Base-by-base conservation (phyloP, 2,329 filamentous ascomycete genomes). In the Sclerotiophoma versabilis region DNA sequence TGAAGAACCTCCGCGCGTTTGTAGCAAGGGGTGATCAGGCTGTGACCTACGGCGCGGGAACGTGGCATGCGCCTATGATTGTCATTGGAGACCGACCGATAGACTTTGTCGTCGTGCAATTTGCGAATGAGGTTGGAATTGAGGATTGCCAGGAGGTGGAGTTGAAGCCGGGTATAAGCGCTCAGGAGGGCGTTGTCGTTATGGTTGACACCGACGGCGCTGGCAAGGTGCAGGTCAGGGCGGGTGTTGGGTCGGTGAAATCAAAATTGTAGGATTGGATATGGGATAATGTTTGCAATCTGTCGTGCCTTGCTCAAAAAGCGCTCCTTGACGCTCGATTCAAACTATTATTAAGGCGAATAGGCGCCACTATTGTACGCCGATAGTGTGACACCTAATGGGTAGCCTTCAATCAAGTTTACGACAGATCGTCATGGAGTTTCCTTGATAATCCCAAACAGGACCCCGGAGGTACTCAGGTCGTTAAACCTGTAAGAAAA, bases 11-110 rank as follows among this genome's bases (percentile, higher is more conserved):
- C 32, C 83, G 81, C 62, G 93, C 92, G 0, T 99, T 97, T 72
- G 77, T 96, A 49, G 93, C 91, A 1, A 84, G 82, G 43, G 87
- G 86, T 2, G 82, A 83, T 20, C 92, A 96, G 78, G 93, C 92
- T 10, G 91, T 99, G 12, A 97, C 92, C 2, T 99, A 98, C 74
- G 92, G 85, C 1, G 87, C 90, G 1, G 95, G 92, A 5, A 97
- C 92, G 48, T 99, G 88, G 93, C 95, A 99, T 79, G 92, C 93
- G 57, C 95, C 95, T 0, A 98, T 99, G 93, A 90, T 92, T 12
- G 92, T 91, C 14, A 76, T 98, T 42, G 93, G 93, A 0, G 74
- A 77, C 37, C 77, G 80, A 48, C 81, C 87, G 17, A 80, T 97
- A 41, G 91, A 95, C 71, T 98, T 97, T 74, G 71, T 74, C 5